Percentiles rank a stretch among this genome's conserved stretches.
These are phyloP conservation scores for Termitomyces sp. DNA, from an alignment of 768 basidiomycete species.

Conservation along the genomic window DNA sequence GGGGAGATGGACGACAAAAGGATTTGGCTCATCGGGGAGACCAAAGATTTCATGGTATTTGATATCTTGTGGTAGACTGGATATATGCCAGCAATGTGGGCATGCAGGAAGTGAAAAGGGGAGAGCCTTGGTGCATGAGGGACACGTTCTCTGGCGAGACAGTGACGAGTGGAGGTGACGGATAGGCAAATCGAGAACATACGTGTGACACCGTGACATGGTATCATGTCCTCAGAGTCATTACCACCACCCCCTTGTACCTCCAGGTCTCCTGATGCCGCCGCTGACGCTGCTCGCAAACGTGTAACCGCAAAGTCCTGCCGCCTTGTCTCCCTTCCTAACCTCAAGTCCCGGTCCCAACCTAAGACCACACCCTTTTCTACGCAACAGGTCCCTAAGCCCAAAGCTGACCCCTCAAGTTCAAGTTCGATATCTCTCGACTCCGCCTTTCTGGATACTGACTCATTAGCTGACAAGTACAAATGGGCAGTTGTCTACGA, in stretches of 20 bases:
- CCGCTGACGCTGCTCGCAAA: constrained; percentile 43
- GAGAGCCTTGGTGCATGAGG: constrained; percentile 58
- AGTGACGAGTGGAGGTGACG: constrained; percentile 9
- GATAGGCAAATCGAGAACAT: no score
- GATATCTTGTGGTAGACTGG: constrained; percentile 47
- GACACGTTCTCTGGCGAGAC: constrained; percentile 37
- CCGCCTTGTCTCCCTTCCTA: constrained; percentile 30
- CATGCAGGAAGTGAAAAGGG: constrained; percentile 74
- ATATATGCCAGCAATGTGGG: constrained; percentile 65
- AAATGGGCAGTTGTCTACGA: constrained; percentile 80
- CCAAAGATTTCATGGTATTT: constrained; percentile 70
- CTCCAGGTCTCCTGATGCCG: constrained; percentile 36
- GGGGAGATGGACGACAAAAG: constrained; percentile 63
- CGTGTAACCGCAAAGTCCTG: constrained; percentile 36
- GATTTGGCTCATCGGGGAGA: constrained; percentile 58
- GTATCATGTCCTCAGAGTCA: neutral
- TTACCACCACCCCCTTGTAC: constrained; percentile 33
- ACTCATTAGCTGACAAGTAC: constrained; percentile 49
- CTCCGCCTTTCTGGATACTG: constrained; percentile 11
- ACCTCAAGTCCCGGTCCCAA: constrained; percentile 17
- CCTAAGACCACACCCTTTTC: neutral
- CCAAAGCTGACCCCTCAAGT: neutral
- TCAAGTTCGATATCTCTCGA: constrained; percentile 12
- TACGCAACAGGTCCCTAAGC: neutral
- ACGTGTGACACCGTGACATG: neutral